Evolutionary conservation across 129 eudicot genomes (phyloP).

Genomic region (Pittosporum tobira): DNA sequence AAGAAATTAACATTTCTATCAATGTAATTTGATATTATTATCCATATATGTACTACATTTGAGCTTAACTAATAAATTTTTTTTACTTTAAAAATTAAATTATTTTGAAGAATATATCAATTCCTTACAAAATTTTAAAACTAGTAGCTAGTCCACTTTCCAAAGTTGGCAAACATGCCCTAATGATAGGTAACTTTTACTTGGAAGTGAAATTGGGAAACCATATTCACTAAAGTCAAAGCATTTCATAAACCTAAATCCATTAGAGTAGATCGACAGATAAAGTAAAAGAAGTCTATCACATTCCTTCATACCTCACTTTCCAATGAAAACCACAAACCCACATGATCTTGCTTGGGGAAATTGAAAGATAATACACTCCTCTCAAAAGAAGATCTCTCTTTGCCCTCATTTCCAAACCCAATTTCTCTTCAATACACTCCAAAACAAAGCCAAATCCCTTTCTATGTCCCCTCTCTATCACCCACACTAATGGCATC

Average conservation of each 20-base stretch:
- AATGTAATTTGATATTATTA: too few species aligned
- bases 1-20: too few species aligned
- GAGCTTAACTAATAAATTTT: too few species aligned
- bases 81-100: too few species aligned
- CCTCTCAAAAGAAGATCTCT: constrained; percentile 31
- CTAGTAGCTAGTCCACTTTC: too few species aligned
- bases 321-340: constrained; percentile 51
- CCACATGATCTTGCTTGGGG: constrained; percentile 59
- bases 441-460: constrained; percentile 6
- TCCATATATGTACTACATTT: too few species aligned
- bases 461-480: constrained; percentile 1
- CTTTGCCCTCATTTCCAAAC: too few species aligned
- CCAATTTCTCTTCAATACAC: constrained; percentile 15
- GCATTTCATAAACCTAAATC: not conserved
- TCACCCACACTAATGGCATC: constrained; percentile 11
- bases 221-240: not conserved
- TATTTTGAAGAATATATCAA: too few species aligned
- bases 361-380: constrained; percentile 35
- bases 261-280: not conserved
- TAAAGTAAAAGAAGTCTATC: not conserved
- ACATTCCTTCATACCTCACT: constrained; percentile 21
- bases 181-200: too few species aligned
- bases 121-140: too few species aligned
- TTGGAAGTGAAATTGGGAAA: too few species aligned
- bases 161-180: too few species aligned